A percentile compares a stretch with the other conserved stretches of the same genome.
Conservation (phyloP, 2,329 filamentous ascomycete genomes). For the Colletotrichum brevisporum region DNA sequence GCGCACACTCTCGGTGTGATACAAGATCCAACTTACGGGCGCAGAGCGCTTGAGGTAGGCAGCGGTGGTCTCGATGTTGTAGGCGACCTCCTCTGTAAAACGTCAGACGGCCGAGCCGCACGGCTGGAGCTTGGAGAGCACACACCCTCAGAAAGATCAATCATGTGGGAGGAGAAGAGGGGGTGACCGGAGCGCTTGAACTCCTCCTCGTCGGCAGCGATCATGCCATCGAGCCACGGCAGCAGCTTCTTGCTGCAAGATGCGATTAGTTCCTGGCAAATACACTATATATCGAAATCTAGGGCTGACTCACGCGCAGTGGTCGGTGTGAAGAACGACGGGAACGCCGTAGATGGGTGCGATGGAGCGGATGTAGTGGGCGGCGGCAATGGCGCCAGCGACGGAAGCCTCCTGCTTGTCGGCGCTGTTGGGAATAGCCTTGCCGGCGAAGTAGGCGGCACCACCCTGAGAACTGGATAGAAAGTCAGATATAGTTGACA, state of each 20-base stretch:
- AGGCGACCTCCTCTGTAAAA: constrained; percentile 76
- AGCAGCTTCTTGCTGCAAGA: constrained; percentile 86
- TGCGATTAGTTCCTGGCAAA: constrained; percentile 7
- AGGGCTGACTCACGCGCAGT: constrained; percentile 75
- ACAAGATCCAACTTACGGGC: constrained; percentile 57
- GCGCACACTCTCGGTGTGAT: not conserved
- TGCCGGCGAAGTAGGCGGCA: constrained; percentile 92
- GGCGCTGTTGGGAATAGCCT: constrained; percentile 82
- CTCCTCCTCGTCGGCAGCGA: constrained; percentile 93
- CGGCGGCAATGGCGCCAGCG: constrained; percentile 87
- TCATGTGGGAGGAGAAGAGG: constrained; percentile 98
- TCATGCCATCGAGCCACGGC: constrained; percentile 96
- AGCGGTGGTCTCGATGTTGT: constrained; percentile 93
- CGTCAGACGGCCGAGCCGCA: constrained; percentile 2
- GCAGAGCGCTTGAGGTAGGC: constrained; percentile 94
- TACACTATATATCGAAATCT: not conserved
- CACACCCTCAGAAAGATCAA: constrained; percentile 87
- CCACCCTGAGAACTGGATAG: constrained; percentile 80
- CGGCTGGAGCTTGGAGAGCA: not conserved
- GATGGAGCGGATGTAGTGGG: constrained; percentile 92
- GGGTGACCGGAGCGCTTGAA: constrained; percentile 95
- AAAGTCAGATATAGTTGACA: constrained; percentile 18
- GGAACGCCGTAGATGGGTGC: constrained; percentile 91
- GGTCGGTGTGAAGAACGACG: constrained; percentile 95
- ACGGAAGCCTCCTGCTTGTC: constrained; percentile 89